phyloP scores from a whole-genome alignment of 495 filamentous ascomycete genomes.

The Aspergillus avenaceus region DNA sequence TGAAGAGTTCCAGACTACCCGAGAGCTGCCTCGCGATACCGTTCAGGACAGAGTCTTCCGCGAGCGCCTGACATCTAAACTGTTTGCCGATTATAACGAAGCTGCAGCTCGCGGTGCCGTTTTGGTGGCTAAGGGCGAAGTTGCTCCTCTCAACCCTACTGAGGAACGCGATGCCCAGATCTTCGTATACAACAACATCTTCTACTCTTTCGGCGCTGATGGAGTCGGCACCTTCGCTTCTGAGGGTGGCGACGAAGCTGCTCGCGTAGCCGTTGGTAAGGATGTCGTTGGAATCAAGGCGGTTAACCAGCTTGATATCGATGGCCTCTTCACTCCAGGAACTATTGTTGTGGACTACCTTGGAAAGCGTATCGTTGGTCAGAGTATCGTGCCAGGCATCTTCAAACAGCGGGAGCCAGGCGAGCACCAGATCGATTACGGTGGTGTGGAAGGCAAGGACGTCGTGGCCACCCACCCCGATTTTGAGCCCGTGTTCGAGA shows the following conservation, averaged over 20 bases:
- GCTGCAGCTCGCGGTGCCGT: slow-evolving; percentile 92
- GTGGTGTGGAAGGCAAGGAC: slow-evolving; percentile 96
- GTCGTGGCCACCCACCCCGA: slow-evolving; percentile 83
- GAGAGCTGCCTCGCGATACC: slow-evolving; percentile 85
- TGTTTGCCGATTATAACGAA: slow-evolving; percentile 96
- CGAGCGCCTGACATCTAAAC: slow-evolving; percentile 87
- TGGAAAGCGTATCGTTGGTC: slow-evolving; percentile 93
- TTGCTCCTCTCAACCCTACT: slow-evolving; percentile 94
- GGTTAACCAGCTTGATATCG: slow-evolving; percentile 95
- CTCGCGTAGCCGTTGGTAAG: slow-evolving; percentile 93
- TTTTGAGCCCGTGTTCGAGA: slow-evolving; percentile 81
- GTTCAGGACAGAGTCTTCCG: slow-evolving; percentile 96
- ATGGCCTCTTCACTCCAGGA: slow-evolving; percentile 88
- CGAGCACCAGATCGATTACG: slow-evolving; percentile 98
- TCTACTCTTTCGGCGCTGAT: slow-evolving; percentile 97
- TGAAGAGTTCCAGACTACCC: slow-evolving; percentile 96
- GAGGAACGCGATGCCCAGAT: slow-evolving; percentile 93
- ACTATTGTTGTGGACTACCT: slow-evolving; percentile 97
- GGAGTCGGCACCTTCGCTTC: slow-evolving; percentile 95
- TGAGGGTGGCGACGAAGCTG: slow-evolving; percentile 96
- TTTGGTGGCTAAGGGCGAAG: slow-evolving; percentile 86
- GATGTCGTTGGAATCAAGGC: slow-evolving; percentile 90
- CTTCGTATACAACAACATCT: slow-evolving; percentile 99
- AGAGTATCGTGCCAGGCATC: slow-evolving; percentile 98
- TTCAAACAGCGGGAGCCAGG: slow-evolving; percentile 98